Percentiles rank a stretch among this genome's conserved stretches.
Conservation (phyloP, 495 filamentous ascomycete species). For the Aspergillus kassunensis region DNA sequence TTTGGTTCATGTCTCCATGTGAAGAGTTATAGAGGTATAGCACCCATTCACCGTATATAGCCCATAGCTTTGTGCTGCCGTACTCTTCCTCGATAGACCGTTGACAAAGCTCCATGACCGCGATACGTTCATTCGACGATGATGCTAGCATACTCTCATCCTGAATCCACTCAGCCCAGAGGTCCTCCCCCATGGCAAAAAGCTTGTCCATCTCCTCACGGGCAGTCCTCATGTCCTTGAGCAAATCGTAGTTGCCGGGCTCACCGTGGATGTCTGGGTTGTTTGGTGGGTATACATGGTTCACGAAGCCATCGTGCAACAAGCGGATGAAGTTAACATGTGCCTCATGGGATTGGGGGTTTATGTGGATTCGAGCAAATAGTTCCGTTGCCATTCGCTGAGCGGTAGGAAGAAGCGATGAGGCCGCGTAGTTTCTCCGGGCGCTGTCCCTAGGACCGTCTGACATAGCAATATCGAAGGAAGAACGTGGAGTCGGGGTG, state of each 20-base stretch:
- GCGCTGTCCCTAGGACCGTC: constrained; percentile 47
- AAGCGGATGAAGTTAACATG: constrained; percentile 61
- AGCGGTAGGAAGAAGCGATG: constrained; percentile 51
- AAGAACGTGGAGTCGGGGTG: constrained; percentile 49
- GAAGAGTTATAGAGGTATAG: constrained; percentile 64
- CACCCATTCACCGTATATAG: constrained; percentile 82
- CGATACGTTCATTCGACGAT: constrained; percentile 59
- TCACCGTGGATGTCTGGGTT: constrained; percentile 44
- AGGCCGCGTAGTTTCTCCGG: constrained; percentile 44
- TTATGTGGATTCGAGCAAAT: constrained; percentile 51
- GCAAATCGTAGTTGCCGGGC: constrained; percentile 51
- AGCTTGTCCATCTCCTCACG: constrained; percentile 62
- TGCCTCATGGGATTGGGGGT: constrained; percentile 61
- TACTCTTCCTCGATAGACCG: constrained; percentile 79
- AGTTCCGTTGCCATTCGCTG: constrained; percentile 51
- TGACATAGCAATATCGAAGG: constrained; percentile 55
- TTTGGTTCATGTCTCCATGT: constrained; percentile 53
- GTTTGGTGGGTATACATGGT: constrained; percentile 48
- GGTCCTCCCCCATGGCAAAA: constrained; percentile 62
- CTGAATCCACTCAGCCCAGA: constrained; percentile 62
- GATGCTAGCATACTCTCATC: constrained; percentile 60
- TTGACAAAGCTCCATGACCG: constrained; percentile 78
- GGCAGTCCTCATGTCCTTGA: constrained; percentile 59
- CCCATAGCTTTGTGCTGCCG: constrained; percentile 81
- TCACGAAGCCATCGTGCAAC: constrained; percentile 59